Evolutionary conservation across 148 eudicot genomes (phyloP).

Genomic region (Simmondsia chinensis): DNA sequence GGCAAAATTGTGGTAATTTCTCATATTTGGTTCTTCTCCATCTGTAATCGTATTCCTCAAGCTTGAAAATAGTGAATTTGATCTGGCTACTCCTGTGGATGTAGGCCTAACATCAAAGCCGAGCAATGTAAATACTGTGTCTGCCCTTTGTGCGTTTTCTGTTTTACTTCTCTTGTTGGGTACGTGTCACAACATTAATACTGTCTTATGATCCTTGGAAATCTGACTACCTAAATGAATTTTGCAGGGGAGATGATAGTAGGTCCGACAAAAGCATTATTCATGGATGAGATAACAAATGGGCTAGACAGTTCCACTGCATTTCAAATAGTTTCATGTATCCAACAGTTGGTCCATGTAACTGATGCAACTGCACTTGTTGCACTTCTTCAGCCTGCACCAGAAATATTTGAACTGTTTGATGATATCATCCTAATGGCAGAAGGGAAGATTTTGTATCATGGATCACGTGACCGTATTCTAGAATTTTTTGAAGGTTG

Average conservation of each 20-base stretch:
- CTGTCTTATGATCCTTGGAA: background rate
- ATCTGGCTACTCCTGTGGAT: no score
- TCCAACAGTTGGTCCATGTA: constrained; percentile 65
- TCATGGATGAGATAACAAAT: constrained; percentile 93
- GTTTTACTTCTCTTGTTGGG: no score
- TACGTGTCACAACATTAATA: no score
- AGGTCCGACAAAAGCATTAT: constrained; percentile 65
- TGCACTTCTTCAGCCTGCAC: constrained; percentile 88
- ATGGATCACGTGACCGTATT: constrained; percentile 47
- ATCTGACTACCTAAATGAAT: constrained; percentile 1
- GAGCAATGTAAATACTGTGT: no score
- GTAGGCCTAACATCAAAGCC: no score
- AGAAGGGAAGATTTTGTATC: constrained; percentile 79
- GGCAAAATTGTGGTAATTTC: no score
- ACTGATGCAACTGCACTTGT: constrained; percentile 60
- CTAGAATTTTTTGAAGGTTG: constrained; percentile 47
- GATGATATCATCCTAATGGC: constrained; percentile 81
- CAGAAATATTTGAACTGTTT: constrained; percentile 74
- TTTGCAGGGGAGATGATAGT: constrained; percentile 83
- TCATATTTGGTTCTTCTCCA: no score
- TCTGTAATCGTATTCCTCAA: no score
- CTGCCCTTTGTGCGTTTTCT: no score
- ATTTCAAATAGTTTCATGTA: constrained; percentile 58
- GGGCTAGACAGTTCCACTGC: constrained; percentile 91
- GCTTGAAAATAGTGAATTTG: no score